These are phyloP conservation scores for Podospora pseudopauciseta DNA, from an alignment of 495 filamentous ascomycete genomes.

Conservation along the genomic window DNA sequence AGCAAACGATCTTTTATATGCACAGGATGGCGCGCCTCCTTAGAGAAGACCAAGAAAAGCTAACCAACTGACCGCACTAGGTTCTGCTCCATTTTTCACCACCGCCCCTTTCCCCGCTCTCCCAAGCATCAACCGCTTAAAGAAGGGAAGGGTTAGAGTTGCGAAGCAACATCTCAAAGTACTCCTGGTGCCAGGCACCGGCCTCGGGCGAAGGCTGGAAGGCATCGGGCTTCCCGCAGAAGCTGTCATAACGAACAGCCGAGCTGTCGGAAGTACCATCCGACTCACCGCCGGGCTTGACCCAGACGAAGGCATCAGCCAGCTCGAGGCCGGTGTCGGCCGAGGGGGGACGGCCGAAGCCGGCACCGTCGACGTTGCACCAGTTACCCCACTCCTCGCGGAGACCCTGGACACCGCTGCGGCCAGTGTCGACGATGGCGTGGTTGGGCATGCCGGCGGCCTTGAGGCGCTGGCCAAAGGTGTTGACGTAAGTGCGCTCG, in stretches of 20 bases:
- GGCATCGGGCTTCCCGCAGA: conserved; percentile 62
- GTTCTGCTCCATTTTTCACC: neutral
- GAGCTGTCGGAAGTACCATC: conserved; percentile 67
- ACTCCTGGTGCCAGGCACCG: conserved; percentile 74
- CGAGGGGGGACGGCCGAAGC: conserved; percentile 69
- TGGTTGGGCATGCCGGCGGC: conserved; percentile 63
- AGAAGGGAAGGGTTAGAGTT: conserved; percentile 61
- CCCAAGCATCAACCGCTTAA: conserved; percentile 17
- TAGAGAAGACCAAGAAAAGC: neutral
- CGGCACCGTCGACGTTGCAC: conserved; percentile 76
- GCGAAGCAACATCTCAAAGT: conserved; percentile 65
- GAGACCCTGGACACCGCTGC: conserved; percentile 65
- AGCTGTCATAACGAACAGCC: conserved; percentile 64
- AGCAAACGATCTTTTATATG: neutral
- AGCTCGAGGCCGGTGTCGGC: conserved; percentile 58
- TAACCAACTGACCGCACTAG: neutral
- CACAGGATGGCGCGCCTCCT: neutral
- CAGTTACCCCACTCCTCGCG: conserved; percentile 75
- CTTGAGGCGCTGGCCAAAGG: conserved; percentile 59
- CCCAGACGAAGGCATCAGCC: conserved; percentile 76
- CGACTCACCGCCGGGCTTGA: conserved; percentile 79
- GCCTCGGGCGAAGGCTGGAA: conserved; percentile 72
- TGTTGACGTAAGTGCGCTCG: conserved; percentile 69
- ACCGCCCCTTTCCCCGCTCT: neutral
- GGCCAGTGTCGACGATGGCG: conserved; percentile 68